phyloP scores from a whole-genome alignment of 345 rosid species.

The Eucalyptus tenuipes region DNA sequence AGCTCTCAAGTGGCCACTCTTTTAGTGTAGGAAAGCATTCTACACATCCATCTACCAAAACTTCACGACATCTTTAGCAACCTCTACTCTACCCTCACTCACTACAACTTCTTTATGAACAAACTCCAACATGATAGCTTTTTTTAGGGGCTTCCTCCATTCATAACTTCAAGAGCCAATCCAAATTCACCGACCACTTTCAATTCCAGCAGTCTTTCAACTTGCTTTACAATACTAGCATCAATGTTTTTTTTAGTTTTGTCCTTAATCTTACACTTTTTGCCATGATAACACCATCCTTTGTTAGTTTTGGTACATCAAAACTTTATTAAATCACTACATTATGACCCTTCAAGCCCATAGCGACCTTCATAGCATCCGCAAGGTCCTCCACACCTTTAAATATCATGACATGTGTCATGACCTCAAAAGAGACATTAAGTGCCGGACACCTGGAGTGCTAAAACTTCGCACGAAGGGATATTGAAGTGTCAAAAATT shows the following conservation, averaged over 20 bases:
- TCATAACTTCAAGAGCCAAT: not conserved
- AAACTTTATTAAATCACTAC: slow-evolving; percentile 89
- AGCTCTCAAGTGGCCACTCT: too few species aligned
- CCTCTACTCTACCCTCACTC: not conserved
- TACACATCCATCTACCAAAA: too few species aligned
- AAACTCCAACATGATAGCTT: slow-evolving; percentile 2
- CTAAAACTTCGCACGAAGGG: too few species aligned
- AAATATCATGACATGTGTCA: slow-evolving; percentile 81
- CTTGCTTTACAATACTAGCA: slow-evolving; percentile 97
- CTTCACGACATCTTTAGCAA: not conserved
- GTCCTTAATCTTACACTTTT: slow-evolving; percentile 86
- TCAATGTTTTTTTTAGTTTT: slow-evolving; percentile 65
- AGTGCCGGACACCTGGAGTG: too few species aligned
- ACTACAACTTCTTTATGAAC: slow-evolving; percentile 5
- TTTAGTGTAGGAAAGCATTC: too few species aligned
- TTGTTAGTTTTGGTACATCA: slow-evolving; percentile 91
- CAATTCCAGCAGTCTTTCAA: slow-evolving; percentile 91
- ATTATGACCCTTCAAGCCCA: slow-evolving; percentile 97
- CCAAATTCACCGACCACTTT: slow-evolving; percentile 13
- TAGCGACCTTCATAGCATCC: slow-evolving; percentile 80
- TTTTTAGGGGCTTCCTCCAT: not conserved
- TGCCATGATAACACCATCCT: slow-evolving; percentile 94
- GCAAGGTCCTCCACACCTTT: slow-evolving; percentile 90
- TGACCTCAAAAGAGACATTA: slow-evolving; percentile 38
- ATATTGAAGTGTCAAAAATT: too few species aligned